A percentile compares a stretch with the other conserved stretches of the same genome.
phyloP scores from a whole-genome alignment of 345 rosid species.

The Punica granatum region DNA sequence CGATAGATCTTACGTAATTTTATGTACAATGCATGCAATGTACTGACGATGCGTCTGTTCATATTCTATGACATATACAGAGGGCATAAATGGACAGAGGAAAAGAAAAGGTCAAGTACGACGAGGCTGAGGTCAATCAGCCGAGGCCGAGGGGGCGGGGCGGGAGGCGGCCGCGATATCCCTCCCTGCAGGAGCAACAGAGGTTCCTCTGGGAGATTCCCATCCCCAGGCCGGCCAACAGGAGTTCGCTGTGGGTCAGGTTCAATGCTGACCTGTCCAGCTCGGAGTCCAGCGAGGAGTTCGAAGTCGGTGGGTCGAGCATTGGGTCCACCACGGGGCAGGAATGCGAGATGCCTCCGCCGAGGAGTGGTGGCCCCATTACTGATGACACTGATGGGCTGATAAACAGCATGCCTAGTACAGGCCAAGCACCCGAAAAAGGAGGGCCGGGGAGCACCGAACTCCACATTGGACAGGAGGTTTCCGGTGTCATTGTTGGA shows the following conservation, averaged over 20 bases:
- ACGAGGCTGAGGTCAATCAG: neutral
- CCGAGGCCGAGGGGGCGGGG: neutral
- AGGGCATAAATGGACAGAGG: neutral
- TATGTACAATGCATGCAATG: neutral
- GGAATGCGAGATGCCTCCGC: neutral
- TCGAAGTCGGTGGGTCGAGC: neutral
- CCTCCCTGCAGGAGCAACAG: neutral
- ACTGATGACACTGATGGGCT: neutral
- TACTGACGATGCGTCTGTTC: neutral
- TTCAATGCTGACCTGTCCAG: neutral
- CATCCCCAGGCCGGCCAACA: neutral
- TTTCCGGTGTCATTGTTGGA: constrained; percentile 68
- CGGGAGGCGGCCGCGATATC: neutral
- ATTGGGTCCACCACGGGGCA: neutral
- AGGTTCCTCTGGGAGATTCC: neutral
- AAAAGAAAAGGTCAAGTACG: neutral
- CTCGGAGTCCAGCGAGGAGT: neutral
- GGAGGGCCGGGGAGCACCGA: constrained; percentile 11
- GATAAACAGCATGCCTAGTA: neutral
- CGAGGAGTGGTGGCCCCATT: neutral
- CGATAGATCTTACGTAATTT: neutral
- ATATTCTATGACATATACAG: neutral
- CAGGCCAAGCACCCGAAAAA: constrained; percentile 9
- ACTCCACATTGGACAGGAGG: constrained; percentile 50
- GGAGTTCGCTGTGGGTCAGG: neutral